These are phyloP conservation scores for Penicillium janthinellum DNA, from an alignment of 2,329 filamentous ascomycete species.

Conservation along the genomic window DNA sequence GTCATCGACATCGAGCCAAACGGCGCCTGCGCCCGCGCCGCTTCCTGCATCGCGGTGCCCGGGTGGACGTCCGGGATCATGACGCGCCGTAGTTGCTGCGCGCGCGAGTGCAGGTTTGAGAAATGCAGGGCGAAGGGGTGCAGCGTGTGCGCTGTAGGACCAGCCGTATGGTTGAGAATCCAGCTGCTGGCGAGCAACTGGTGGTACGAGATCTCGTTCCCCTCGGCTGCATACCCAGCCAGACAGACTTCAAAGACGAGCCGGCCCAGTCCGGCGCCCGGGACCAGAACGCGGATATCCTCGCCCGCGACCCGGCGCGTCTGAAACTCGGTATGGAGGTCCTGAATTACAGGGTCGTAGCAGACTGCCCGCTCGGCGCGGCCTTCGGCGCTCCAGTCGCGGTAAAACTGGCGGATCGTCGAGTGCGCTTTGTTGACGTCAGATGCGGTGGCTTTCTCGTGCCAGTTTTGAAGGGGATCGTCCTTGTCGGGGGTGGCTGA, in stretches of 20 bases:
- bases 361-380: conserved; percentile 71
- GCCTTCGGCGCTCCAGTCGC: conserved; percentile 88
- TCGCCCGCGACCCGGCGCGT: conserved; percentile 35
- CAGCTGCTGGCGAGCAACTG: conserved; percentile 82
- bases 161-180: conserved; percentile 55
- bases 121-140: conserved; percentile 87
- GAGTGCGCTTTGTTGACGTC: conserved; percentile 92
- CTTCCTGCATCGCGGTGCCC: conserved; percentile 54
- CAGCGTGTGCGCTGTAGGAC: conserved; percentile 65
- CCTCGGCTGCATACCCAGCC: conserved; percentile 74
- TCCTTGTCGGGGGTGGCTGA: conserved; percentile 39
- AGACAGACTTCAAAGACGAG: conserved; percentile 84
- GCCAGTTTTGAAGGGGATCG: conserved; percentile 61
- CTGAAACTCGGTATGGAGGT: conserved; percentile 57
- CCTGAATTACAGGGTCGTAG: conserved; percentile 71
- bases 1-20: conserved; percentile 84
- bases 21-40: conserved; percentile 25
- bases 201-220: conserved; percentile 96
- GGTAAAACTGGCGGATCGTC: conserved; percentile 89
- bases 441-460: conserved; percentile 66
- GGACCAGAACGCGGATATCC: conserved; percentile 72
- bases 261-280: conserved; percentile 84
- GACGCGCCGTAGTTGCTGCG: conserved; percentile 74
- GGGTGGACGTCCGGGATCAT: conserved; percentile 80
- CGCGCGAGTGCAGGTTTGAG: conserved; percentile 76